Base-by-base conservation (phyloP, 257 asterid species). In the Solanum medicagineum region DNA sequence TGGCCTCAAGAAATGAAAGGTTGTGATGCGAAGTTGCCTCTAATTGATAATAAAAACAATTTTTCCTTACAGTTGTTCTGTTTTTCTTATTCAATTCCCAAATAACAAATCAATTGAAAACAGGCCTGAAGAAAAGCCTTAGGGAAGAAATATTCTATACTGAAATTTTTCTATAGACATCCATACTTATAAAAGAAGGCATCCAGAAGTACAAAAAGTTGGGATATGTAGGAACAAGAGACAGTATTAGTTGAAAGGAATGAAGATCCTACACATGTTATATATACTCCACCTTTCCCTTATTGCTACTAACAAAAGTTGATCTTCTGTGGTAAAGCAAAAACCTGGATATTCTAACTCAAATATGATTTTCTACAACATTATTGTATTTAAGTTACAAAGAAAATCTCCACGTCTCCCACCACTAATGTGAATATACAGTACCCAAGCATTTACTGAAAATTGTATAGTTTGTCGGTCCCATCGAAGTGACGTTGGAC, bases 401-500 rank as follows among this genome's bases (percentile, higher is more conserved):
- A 15, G 24, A 51, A 26, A 77, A 15, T 77, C 6, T 26, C 44
- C 47, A 77, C 26, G 36, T 77, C 51, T 77, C 83, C 10, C 19
- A 73, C n/a, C 56, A 20, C 16, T 83, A 69, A n/a, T 56, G 54
- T 22, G 57, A 42, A 59, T 54, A 85, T 73, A 87, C 85, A 90
- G 79, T 94, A 96, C 99, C 99, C 99, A 96, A 86, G 99, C 98
- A 89, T 95, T 94, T 88, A 95, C 97, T 40, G 98, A 92, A 89
- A 96, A 95, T 71, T 89, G 98, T 75, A 95, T 90, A 75, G 98
- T 95, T 70, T 90, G 94, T 54, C 71, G 89, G 90, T 96, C 94
- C 97, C 96, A 94, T 63, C 89, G 94, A 89, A 95, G 87, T 55
- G 97, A 88, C 24, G 91, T 81, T 68, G 98, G 71, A 86, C 84